Evolutionary conservation across 768 basidiomycete species (phyloP).

Genomic region (Russula dissimulans): DNA sequence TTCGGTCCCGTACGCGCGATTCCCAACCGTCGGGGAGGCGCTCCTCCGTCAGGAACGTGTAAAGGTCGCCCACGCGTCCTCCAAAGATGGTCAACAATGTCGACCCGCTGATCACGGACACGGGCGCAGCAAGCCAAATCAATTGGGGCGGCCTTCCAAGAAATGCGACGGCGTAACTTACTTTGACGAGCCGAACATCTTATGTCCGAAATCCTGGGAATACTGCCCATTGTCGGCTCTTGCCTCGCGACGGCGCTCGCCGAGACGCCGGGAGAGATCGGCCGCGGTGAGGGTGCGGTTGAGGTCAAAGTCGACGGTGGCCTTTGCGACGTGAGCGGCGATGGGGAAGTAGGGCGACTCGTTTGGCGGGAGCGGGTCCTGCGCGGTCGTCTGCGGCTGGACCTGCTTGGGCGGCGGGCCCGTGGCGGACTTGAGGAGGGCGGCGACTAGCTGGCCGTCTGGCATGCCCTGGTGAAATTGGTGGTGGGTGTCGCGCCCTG

Average conservation of each 20-base stretch:
- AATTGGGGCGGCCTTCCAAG: neutral
- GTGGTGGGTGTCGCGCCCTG: slow-evolving; percentile 45
- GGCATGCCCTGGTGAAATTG: slow-evolving; percentile 49
- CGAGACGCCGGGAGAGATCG: slow-evolving; percentile 48
- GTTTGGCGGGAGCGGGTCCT: slow-evolving; percentile 1
- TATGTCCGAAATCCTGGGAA: slow-evolving; percentile 41
- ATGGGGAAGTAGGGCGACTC: slow-evolving; percentile 5
- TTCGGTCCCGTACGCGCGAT: slow-evolving; percentile 40
- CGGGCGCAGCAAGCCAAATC: no score
- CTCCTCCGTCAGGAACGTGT: slow-evolving; percentile 54
- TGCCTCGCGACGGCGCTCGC: slow-evolving; percentile 54
- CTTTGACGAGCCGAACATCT: slow-evolving; percentile 60
- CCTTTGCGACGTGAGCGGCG: slow-evolving; percentile 1
- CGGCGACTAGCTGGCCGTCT: slow-evolving; percentile 37
- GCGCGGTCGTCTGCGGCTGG: neutral
- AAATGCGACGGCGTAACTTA: slow-evolving; percentile 28
- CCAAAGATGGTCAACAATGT: slow-evolving; percentile 61
- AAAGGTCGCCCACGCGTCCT: slow-evolving; percentile 47
- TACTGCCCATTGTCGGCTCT: slow-evolving; percentile 47
- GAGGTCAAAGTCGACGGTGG: slow-evolving; percentile 2
- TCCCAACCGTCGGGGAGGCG: slow-evolving; percentile 67
- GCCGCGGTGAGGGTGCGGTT: slow-evolving; percentile 38
- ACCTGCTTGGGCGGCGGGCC: slow-evolving; percentile 35
- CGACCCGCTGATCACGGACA: slow-evolving; percentile 36
- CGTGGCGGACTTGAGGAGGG: slow-evolving; percentile 48